phyloP scores from a whole-genome alignment of 2,329 filamentous ascomycete genomes.

The Anthostomella pinea region DNA sequence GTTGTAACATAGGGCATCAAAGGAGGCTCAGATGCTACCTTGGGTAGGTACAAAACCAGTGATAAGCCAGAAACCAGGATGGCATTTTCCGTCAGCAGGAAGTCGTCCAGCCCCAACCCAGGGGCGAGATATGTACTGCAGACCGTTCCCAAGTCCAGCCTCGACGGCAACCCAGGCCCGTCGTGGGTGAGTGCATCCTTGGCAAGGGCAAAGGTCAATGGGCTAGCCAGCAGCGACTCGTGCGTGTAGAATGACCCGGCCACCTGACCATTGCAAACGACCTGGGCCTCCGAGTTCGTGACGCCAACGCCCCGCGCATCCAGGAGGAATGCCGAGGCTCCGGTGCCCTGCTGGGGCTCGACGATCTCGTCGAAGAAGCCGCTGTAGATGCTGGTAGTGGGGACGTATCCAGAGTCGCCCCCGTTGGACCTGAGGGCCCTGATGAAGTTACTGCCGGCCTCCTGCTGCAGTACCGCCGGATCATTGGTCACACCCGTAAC shows the following conservation, averaged over 20 bases:
- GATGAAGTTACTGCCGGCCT: too few species aligned
- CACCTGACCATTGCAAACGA: conserved; percentile 36
- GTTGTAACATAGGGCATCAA: too few species aligned
- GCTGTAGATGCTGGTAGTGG: too few species aligned
- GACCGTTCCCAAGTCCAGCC: conserved; percentile 38
- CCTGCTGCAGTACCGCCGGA: too few species aligned
- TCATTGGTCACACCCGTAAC: too few species aligned
- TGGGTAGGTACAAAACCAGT: too few species aligned
- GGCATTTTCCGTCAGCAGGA: conserved; percentile 43
- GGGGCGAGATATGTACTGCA: conserved; percentile 38
- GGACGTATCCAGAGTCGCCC: too few species aligned
- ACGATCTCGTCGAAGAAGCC: conserved; percentile 49
- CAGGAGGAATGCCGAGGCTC: conserved; percentile 43
- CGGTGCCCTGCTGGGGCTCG: conserved; percentile 43
- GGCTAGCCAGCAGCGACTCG: conserved; percentile 47
- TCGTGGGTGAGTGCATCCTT: conserved; percentile 46
- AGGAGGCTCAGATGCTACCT: too few species aligned
- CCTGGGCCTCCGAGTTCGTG: conserved; percentile 46
- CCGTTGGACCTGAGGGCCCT: too few species aligned
- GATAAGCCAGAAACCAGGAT: too few species aligned
- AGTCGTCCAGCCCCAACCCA: conserved; percentile 40
- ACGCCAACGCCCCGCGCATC: conserved; percentile 41
- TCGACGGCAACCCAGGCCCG: conserved; percentile 38
- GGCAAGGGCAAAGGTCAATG: conserved; percentile 41
- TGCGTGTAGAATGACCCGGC: conserved; percentile 47